Percentiles rank a stretch among this genome's conserved stretches.
phyloP scores from a whole-genome alignment of 176 grass and related monocot genomes.

The Aegilops umbellulata region DNA sequence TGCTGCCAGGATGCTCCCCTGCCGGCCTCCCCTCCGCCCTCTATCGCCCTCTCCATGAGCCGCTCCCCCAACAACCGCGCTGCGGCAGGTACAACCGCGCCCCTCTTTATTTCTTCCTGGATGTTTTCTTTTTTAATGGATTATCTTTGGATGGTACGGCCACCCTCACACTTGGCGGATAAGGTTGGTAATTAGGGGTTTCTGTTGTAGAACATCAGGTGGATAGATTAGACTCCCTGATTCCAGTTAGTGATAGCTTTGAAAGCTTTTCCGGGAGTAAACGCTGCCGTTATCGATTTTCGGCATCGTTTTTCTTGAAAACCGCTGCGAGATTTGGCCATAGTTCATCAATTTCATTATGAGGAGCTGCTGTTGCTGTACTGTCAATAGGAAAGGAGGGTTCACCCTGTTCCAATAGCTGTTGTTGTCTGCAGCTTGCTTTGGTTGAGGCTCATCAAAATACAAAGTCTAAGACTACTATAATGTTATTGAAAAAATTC shows the following conservation, averaged over 20 bases:
- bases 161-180: neutral
- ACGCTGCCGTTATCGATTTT: neutral
- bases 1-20: neutral
- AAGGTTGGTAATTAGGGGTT: neutral
- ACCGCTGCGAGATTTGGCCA: neutral
- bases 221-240: neutral
- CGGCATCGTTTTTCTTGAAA: neutral
- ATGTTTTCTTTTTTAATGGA: neutral
- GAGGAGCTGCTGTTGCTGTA: neutral
- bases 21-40: neutral
- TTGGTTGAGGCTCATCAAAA: neutral
- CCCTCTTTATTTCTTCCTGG: neutral
- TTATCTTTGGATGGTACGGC: neutral
- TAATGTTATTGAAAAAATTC: neutral
- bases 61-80: constrained; percentile 1
- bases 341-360: neutral
- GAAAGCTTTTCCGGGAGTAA: neutral
- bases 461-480: neutral
- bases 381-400: neutral
- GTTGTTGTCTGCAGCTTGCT: neutral
- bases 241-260: neutral
- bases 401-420: neutral
- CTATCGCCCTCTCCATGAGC: constrained; percentile 19
- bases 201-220: neutral
- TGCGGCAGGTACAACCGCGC: constrained; percentile 17